Conservation (phyloP, 768 basidiomycete species). For the Clavaria fumosa region DNA sequence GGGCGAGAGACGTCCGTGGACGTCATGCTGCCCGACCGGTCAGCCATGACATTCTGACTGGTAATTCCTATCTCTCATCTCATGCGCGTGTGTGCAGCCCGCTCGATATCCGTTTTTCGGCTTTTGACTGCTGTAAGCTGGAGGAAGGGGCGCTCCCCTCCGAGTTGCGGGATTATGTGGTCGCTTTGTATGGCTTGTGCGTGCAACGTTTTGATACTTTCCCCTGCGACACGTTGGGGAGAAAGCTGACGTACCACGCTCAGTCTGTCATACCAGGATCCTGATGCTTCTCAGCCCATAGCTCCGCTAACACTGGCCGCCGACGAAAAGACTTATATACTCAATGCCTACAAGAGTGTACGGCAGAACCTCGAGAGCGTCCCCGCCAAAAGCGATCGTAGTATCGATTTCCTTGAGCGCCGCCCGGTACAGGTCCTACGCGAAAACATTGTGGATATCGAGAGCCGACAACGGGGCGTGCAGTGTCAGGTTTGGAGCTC, state of each 20-base stretch:
- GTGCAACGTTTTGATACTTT: slow-evolving; percentile 12
- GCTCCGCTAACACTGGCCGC: slow-evolving; percentile 29
- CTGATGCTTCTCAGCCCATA: slow-evolving; percentile 24
- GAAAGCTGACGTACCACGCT: slow-evolving; percentile 7
- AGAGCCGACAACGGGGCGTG: slow-evolving; percentile 33
- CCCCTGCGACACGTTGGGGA: neutral
- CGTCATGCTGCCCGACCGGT: slow-evolving; percentile 47
- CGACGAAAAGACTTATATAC: slow-evolving; percentile 26
- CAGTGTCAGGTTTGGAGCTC: slow-evolving; percentile 34
- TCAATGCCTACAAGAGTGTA: slow-evolving; percentile 32
- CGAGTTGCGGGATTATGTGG: slow-evolving; percentile 26
- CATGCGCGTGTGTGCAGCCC: slow-evolving; percentile 24
- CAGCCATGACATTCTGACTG: slow-evolving; percentile 4
- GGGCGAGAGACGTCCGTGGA: slow-evolving; percentile 27
- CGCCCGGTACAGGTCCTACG: slow-evolving; percentile 14
- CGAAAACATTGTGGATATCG: slow-evolving; percentile 40
- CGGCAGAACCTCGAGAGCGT: slow-evolving; percentile 25
- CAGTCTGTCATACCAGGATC: slow-evolving; percentile 22
- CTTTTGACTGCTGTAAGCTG: slow-evolving; percentile 20
- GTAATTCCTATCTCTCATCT: neutral
- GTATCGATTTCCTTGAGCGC: neutral
- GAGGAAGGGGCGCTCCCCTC: slow-evolving; percentile 22
- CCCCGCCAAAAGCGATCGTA: slow-evolving; percentile 3
- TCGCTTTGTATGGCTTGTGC: slow-evolving; percentile 28
- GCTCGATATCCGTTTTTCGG: slow-evolving; percentile 40